Conservation (phyloP, 345 rosid species). For the Angophora floribunda region DNA sequence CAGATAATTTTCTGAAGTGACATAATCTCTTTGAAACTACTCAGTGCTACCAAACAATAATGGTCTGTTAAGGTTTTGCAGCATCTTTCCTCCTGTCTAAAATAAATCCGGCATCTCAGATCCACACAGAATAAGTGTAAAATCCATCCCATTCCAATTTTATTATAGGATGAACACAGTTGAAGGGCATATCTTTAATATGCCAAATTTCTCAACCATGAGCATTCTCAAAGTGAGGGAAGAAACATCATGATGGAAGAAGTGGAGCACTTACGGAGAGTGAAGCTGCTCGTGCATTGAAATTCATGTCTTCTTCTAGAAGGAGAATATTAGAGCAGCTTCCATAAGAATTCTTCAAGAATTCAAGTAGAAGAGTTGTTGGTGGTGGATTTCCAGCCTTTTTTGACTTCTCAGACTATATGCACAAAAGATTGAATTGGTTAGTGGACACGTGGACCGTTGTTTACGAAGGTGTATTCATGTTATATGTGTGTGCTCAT, state of each 20-base stretch:
- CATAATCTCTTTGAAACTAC: neutral
- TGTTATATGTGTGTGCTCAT: neutral
- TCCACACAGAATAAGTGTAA: neutral
- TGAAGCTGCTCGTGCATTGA: slow-evolving; percentile 81
- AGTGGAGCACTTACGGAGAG: slow-evolving; percentile 37
- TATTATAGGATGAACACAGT: neutral
- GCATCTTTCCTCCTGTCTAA: neutral
- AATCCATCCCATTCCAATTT: neutral
- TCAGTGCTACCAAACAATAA: neutral
- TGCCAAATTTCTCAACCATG: neutral
- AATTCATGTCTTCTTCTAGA: slow-evolving; percentile 78
- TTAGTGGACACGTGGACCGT: neutral
- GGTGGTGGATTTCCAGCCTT: slow-evolving; percentile 73
- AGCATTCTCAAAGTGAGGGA: neutral
- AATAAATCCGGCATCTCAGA: neutral
- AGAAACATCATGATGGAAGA: neutral
- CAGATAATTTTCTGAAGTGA: neutral
- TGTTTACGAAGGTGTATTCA: neutral
- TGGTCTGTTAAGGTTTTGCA: neutral
- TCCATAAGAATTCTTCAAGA: slow-evolving; percentile 45
- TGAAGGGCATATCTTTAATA: neutral
- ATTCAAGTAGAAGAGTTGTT: slow-evolving; percentile 45
- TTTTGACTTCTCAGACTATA: slow-evolving; percentile 85
- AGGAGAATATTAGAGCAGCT: slow-evolving; percentile 48
- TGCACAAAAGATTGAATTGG: neutral